Base-by-base conservation (phyloP, 164 flowering plant genomes). In the Vitis riparia region DNA sequence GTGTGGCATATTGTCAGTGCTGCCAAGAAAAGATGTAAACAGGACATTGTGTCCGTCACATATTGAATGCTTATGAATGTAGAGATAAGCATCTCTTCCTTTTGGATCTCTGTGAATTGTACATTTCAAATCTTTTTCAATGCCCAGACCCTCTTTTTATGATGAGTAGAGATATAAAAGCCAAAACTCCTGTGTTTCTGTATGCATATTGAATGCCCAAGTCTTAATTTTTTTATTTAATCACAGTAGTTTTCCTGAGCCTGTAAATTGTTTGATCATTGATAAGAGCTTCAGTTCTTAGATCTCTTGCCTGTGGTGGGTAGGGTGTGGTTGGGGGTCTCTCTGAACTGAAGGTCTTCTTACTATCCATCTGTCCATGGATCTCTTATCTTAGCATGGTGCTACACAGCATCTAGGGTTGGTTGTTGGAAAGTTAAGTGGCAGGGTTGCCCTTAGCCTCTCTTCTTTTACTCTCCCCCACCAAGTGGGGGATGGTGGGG, bases 361-460 rank as follows among this genome's bases (percentile, higher is more conserved):
- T 37, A 37, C 44, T 0, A 37, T 37, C 44, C 44, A 3, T 6
- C 5, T 37, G 44, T 37, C 44, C 44, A 37, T 37, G 44, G 7
- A 37, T 37, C 44, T 37, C 7, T 37, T 37, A 37, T 3, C 5
- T 9, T 19, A 2, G 15, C 8, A 4, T 47, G 62, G 73, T 71
- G 73, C 73, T 63, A 44, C 44, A 55, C 68, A 71, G 74, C 63
- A 71, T 58, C 68, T 56, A 29, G 3, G 55, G 37, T 50, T 27
- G 65, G 63, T 37, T 49, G 53, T 67, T 29, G 29, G 52, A 52
- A 71, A 64, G 68, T 57, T 47, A 14, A 58, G 53, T 58, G 51
- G 65, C 17, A 56, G 2, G 57, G 44, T 37, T 56, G 57, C 4
- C 58, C 51, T 55, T 63, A 10, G 44, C 2, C 9, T 15, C 53